Percentiles rank a stretch among this genome's conserved stretches.
Evolutionary conservation across 768 basidiomycete species (phyloP).

Genomic region (Suillus bovinus): DNA sequence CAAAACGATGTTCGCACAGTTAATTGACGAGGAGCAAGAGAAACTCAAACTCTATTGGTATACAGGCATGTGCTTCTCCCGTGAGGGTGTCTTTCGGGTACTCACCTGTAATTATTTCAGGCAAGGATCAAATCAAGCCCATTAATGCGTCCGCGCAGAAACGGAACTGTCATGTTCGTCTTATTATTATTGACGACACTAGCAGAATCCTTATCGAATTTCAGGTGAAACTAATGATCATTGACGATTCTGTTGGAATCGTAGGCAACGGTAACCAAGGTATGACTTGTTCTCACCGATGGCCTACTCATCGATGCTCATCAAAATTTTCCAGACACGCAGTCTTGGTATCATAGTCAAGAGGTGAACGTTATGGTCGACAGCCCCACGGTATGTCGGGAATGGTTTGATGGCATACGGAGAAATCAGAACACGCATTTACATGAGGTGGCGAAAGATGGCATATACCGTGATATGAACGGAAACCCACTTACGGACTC

Average conservation of each 20-base stretch:
- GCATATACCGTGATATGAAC: conserved; percentile 55
- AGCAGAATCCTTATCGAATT: conserved; percentile 2
- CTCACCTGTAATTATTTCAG: conserved; percentile 18
- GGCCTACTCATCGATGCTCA: not conserved
- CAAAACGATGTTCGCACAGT: conserved; percentile 52
- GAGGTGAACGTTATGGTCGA: conserved; percentile 71
- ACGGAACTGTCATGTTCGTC: conserved; percentile 63
- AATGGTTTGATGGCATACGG: conserved; percentile 55
- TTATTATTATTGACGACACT: not conserved
- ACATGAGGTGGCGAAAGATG: conserved; percentile 48
- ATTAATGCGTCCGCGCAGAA: conserved; percentile 66
- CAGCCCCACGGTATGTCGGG: conserved; percentile 48
- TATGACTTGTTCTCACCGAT: conserved; percentile 17
- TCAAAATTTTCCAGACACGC: conserved; percentile 44
- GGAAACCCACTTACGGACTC: conserved; percentile 41
- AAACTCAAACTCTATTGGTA: conserved; percentile 58
- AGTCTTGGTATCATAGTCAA: conserved; percentile 73
- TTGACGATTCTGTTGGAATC: conserved; percentile 66
- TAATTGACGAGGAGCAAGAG: conserved; percentile 46
- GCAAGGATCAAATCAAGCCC: conserved; percentile 65
- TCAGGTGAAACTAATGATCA: conserved; percentile 62
- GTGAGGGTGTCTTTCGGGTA: conserved; percentile 2
- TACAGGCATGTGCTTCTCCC: conserved; percentile 29
- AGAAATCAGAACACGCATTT: conserved; percentile 57
- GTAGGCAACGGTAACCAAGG: conserved; percentile 69